Percentiles rank a stretch among this genome's conserved stretches.
Evolutionary conservation across 108 stramenopile genomes (phyloP).

Genomic region (Nitzschia sp.): DNA sequence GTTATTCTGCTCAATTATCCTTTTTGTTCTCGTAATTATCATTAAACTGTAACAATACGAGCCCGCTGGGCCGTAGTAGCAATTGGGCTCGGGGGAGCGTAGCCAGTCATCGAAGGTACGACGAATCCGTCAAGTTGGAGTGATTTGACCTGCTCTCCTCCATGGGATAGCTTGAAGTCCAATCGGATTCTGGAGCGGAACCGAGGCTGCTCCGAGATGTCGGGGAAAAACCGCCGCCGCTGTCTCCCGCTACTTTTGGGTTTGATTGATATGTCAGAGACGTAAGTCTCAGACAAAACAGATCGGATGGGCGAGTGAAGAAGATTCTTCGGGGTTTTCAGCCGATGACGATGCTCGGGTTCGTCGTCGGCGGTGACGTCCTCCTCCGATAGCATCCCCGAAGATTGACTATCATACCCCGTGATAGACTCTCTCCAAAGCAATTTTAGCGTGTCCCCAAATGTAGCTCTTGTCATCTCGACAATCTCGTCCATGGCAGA

Average conservation of each 20-base stretch:
- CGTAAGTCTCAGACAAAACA: not conserved
- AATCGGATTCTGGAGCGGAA: conserved; percentile 19
- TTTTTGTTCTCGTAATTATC: not conserved
- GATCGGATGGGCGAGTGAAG: conserved; percentile 18
- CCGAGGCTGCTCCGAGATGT: conserved; percentile 2
- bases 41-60: not conserved
- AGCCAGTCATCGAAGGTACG: not conserved
- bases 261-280: not conserved
- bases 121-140: conserved; percentile 24
- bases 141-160: conserved; percentile 14
- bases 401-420: conserved; percentile 16
- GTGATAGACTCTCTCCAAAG: conserved; percentile 33
- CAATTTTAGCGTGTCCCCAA: conserved; percentile 19
- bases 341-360: not conserved
- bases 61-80: not conserved
- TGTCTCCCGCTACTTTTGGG: conserved; percentile 20
- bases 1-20: not conserved
- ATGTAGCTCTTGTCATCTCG: conserved; percentile 12
- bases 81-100: conserved; percentile 29
- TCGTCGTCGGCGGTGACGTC: not conserved
- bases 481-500: conserved; percentile 18
- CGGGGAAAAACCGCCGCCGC: conserved; percentile 20
- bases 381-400: not conserved
- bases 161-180: conserved; percentile 19
- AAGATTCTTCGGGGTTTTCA: conserved; percentile 13